Evolutionary conservation across 495 filamentous ascomycete species (phyloP).

Genomic region (Corynascus novoguineensis): DNA sequence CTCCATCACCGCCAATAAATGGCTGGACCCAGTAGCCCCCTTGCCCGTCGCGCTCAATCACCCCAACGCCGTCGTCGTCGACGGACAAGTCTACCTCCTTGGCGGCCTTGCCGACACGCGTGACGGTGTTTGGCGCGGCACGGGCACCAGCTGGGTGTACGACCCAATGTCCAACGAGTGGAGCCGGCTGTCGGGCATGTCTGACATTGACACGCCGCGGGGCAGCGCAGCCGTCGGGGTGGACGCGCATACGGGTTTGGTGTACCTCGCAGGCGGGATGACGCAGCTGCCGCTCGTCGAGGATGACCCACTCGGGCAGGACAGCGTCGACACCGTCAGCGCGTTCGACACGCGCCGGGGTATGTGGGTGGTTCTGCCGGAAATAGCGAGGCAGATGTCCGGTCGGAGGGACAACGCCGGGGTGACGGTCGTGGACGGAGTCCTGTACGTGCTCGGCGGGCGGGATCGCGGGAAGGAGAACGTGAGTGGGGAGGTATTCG

Average conservation of each 20-base stretch:
- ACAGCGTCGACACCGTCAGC: conserved; percentile 25
- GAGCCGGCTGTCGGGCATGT: conserved; percentile 22
- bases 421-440: conserved; percentile 27
- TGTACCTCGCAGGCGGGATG: conserved; percentile 29
- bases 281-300: conserved; percentile 2
- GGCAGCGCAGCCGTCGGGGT: conserved; percentile 24
- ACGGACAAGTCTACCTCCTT: conserved; percentile 62
- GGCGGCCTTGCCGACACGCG: conserved; percentile 75
- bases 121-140: conserved; percentile 62
- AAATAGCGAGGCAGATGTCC: conserved; percentile 22
- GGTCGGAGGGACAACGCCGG: conserved; percentile 35
- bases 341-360: conserved; percentile 29
- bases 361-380: conserved; percentile 20
- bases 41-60: conserved; percentile 56
- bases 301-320: conserved; percentile 6
- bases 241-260: conserved; percentile 10
- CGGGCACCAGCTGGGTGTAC: conserved; percentile 51
- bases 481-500: conserved; percentile 33
- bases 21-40: conserved; percentile 52
- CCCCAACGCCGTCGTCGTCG: conserved; percentile 41
- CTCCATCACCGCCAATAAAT: conserved; percentile 57
- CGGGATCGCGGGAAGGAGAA: conserved; percentile 26
- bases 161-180: conserved; percentile 37
- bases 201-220: conserved; percentile 20
- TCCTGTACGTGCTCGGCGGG: conserved; percentile 38